phyloP scores from a whole-genome alignment of 768 basidiomycete species.

The Hygrocybe punicea region DNA sequence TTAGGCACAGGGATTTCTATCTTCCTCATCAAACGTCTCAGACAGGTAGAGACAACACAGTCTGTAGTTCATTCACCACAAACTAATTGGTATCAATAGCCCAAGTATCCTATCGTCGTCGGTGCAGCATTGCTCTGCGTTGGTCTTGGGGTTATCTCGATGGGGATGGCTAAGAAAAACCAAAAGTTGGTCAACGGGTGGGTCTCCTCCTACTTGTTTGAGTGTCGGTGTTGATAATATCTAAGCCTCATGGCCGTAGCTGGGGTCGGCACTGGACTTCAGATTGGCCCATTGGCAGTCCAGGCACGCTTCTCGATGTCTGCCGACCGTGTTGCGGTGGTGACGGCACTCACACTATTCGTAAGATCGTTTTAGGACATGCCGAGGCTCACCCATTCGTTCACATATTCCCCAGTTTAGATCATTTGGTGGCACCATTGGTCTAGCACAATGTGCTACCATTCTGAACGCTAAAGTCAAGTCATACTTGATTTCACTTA shows the following conservation, averaged over 20 bases:
- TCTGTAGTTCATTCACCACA: not conserved
- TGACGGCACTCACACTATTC: constrained; percentile 44
- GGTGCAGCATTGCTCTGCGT: constrained; percentile 38
- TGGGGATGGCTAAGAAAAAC: constrained; percentile 39
- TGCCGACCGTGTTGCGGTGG: constrained; percentile 38
- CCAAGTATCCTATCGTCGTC: constrained; percentile 40
- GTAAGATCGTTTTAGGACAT: constrained; percentile 32
- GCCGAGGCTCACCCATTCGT: not conserved
- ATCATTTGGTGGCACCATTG: constrained; percentile 50
- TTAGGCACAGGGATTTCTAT: constrained; percentile 36
- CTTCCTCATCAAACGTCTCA: constrained; percentile 28
- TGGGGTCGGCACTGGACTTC: constrained; percentile 44
- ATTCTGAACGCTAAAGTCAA: constrained; percentile 45
- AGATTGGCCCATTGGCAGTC: constrained; percentile 36
- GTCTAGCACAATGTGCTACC: constrained; percentile 52
- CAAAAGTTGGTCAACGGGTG: constrained; percentile 37
- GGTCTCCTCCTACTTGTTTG: constrained; percentile 5
- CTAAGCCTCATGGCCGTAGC: constrained; percentile 44
- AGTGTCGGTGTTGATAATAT: not conserved
- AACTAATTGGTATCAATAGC: constrained; percentile 14
- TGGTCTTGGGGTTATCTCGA: constrained; percentile 43
- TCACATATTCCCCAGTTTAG: constrained; percentile 35
- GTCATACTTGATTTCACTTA: constrained; percentile 26
- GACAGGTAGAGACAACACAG: constrained; percentile 27
- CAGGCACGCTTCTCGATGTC: constrained; percentile 48